These are phyloP conservation scores for Pulveroboletus ravenelii DNA, from an alignment of 768 basidiomycete genomes.

Conservation along the genomic window DNA sequence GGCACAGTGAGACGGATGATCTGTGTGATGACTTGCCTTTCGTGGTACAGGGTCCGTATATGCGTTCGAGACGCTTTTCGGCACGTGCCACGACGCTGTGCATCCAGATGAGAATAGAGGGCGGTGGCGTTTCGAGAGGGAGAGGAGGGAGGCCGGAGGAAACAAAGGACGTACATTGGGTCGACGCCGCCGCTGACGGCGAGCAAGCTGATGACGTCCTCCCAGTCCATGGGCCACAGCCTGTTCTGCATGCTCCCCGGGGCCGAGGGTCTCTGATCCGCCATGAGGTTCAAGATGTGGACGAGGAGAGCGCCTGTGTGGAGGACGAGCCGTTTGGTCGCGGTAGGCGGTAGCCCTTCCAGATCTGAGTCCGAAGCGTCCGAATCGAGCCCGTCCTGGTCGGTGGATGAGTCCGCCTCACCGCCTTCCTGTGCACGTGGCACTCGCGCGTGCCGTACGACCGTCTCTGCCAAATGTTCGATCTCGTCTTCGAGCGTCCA, in stretches of 20 bases:
- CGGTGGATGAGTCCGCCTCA: conserved; percentile 4
- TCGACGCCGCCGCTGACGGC: conserved; percentile 37
- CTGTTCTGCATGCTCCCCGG: conserved; percentile 63
- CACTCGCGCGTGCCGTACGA: conserved; percentile 19
- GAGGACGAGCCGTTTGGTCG: conserved; percentile 36
- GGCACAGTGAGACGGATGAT: neutral
- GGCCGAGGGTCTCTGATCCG: conserved; percentile 50
- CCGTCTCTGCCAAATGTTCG: conserved; percentile 38
- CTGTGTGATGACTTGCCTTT: conserved; percentile 9
- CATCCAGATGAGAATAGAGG: neutral
- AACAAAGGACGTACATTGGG: conserved; percentile 23
- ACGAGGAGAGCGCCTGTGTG: conserved; percentile 45
- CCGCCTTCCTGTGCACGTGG: conserved; percentile 8
- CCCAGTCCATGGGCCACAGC: conserved; percentile 58
- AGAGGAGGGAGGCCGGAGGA: too few species aligned
- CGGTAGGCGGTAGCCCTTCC: conserved; percentile 26
- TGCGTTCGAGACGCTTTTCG: conserved; percentile 24
- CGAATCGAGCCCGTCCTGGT: conserved; percentile 20
- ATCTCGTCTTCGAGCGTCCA: conserved; percentile 73
- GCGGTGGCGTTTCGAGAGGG: neutral
- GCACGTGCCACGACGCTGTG: conserved; percentile 23
- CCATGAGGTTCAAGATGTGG: conserved; percentile 49
- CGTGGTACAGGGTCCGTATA: conserved; percentile 24
- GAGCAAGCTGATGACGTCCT: conserved; percentile 52
- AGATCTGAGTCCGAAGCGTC: conserved; percentile 28